Evolutionary conservation across 1,284 basidiomycete species (phyloP), one percentile per base, ranked within the genome.

Genomic region (Rhodotorula mucilaginosa): DNA sequence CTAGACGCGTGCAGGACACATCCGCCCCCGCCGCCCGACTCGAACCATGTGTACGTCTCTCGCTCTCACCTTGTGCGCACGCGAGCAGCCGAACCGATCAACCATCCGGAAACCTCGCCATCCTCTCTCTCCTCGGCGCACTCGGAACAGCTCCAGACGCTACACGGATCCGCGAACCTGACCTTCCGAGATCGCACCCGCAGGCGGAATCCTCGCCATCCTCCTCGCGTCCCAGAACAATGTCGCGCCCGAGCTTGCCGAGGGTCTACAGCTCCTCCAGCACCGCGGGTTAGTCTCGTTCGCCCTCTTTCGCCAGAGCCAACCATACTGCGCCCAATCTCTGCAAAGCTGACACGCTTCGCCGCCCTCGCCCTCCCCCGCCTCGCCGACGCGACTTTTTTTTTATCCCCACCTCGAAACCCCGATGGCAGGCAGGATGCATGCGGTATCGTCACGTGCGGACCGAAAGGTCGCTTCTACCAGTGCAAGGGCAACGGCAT

Each of bases 401-500:
- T 13, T 47, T 39, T 34, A 57, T 61, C 16, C 58, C 34, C 26
- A 44, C 39, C 39, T 23, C 13, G 13, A 15, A 54, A 21, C n/a
- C 39, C 18, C 46, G 13, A 2, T 2, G 12, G 69, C 80, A 96
- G 96, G 48, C 96, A 99, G 81, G 96, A 99, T 86, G 97, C 97
- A 1, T 97, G 95, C 75, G 97, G 97, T 67, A 91, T 99, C 79
- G 91, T 99, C 71, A 99, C 97, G 61, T 97, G 97, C 81, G 97
- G 95, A 5, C 87, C 88, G 23, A 93, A 93, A 80, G 97, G 97
- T 60, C 89, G 95, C 60, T 92, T 99, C 82, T 96, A 91, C 82
- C 97, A 99, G 82, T 94, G 92, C 86, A 99, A 99, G 83, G 93
- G 94, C n/a, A 99, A 99, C 81, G 97, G 97, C 58, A 99, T 99